A percentile compares a stretch with the other conserved stretches of the same genome.
These are phyloP conservation scores for Schizophyllum amplum DNA, from an alignment of 1,284 basidiomycete genomes.

Conservation along the genomic window DNA sequence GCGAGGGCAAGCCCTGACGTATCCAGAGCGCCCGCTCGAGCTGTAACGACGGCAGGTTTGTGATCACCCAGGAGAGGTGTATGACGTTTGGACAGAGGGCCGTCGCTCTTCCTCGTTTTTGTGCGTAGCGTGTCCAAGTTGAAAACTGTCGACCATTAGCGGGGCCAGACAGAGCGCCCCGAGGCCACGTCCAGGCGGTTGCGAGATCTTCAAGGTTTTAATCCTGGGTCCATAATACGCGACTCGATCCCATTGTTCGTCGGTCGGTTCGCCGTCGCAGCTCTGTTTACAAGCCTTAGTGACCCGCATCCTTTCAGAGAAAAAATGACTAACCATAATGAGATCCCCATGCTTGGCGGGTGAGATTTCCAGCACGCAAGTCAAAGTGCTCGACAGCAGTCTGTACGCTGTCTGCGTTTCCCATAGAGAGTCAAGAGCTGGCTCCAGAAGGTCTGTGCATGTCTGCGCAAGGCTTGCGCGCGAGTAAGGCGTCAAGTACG, in stretches of 20 bases:
- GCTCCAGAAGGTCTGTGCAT: background rate
- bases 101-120: background rate
- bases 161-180: background rate
- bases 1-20: background rate
- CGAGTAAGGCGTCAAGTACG: background rate
- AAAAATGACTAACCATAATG: background rate
- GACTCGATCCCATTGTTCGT: background rate
- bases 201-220: background rate
- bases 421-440: background rate
- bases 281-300: background rate
- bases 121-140: background rate
- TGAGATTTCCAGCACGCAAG: background rate
- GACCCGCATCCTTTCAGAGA: background rate
- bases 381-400: background rate
- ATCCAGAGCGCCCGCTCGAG: background rate
- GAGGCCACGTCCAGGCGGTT: background rate
- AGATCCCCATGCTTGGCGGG: background rate
- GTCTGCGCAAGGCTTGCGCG: background rate
- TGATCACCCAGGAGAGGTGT: background rate
- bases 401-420: background rate
- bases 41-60: background rate
- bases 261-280: background rate
- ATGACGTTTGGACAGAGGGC: background rate
- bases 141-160: background rate
- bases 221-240: background rate